Evolutionary conservation across 768 basidiomycete genomes (phyloP).

Genomic region (Mycena leptocephala): DNA sequence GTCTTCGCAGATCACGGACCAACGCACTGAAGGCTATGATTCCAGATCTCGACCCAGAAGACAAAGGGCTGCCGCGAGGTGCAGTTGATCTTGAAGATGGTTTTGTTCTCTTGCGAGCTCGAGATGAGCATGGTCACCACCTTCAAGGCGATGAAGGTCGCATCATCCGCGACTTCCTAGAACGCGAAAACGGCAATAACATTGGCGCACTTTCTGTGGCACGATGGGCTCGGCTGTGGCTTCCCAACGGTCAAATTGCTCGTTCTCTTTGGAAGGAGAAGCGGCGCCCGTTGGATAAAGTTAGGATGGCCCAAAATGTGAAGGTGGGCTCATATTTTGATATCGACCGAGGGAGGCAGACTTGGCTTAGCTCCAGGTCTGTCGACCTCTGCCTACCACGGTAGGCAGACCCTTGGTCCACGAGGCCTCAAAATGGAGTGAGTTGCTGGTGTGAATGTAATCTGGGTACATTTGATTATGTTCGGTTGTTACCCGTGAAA

Average conservation of each 20-base stretch:
- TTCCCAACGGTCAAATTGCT: slow-evolving; percentile 43
- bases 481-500: too few relatives aligned
- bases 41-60: background rate
- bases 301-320: slow-evolving; percentile 28
- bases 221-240: slow-evolving; percentile 34
- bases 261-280: slow-evolving; percentile 38
- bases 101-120: slow-evolving; percentile 9
- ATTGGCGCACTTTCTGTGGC: slow-evolving; percentile 20
- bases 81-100: background rate
- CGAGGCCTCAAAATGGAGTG: too few relatives aligned
- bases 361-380: too few relatives aligned
- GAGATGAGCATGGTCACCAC: slow-evolving; percentile 24
- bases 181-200: slow-evolving; percentile 10
- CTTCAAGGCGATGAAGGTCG: background rate
- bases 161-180: background rate
- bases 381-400: too few relatives aligned
- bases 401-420: too few relatives aligned
- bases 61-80: background rate
- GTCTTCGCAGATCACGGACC: background rate
- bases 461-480: too few relatives aligned
- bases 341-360: too few relatives aligned
- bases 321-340: slow-evolving; percentile 18
- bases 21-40: background rate
- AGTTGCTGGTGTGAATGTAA: too few relatives aligned
- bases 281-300: slow-evolving; percentile 13